Percentiles rank a stretch among this genome's conserved stretches.
Evolutionary conservation across 192 early-diverging fungal genomes (phyloP).

Genomic region (Thoreauomyces humboldtii): DNA sequence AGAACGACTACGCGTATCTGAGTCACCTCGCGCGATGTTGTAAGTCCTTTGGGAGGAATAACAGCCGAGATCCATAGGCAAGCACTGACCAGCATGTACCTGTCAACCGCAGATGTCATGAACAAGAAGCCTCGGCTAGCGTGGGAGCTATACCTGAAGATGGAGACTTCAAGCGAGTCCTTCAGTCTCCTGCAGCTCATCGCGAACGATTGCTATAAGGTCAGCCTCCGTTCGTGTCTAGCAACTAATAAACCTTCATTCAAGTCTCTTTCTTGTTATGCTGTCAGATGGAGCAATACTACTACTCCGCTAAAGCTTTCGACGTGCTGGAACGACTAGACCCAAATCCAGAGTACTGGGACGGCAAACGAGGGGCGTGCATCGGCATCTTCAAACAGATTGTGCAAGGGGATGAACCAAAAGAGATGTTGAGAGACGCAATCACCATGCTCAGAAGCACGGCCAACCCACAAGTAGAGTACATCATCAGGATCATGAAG

Average conservation of each 20-base stretch:
- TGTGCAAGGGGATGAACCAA: constrained; percentile 44
- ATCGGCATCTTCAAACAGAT: constrained; percentile 58
- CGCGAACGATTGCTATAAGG: constrained; percentile 63
- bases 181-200: constrained; percentile 62
- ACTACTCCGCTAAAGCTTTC: constrained; percentile 58
- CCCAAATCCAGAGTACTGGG: constrained; percentile 64
- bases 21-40: constrained; percentile 60
- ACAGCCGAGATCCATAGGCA: no score
- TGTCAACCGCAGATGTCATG: constrained; percentile 49
- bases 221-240: no score
- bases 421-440: constrained; percentile 54
- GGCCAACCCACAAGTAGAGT: constrained; percentile 62
- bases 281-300: constrained; percentile 45
- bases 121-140: constrained; percentile 61
- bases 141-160: constrained; percentile 64
- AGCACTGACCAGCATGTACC: no score
- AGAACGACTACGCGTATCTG: constrained; percentile 56
- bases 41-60: constrained; percentile 23
- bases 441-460: constrained; percentile 54
- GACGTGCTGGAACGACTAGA: constrained; percentile 63
- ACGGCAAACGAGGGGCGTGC: constrained; percentile 63
- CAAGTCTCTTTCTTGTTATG: no score
- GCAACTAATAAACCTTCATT: not conserved
- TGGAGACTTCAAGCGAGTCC: constrained; percentile 66
- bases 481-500: constrained; percentile 58